Percentiles rank a stretch among this genome's conserved stretches.
Conservation (phyloP, 2,329 filamentous ascomycete genomes). For the Aspergillus intermedius region DNA sequence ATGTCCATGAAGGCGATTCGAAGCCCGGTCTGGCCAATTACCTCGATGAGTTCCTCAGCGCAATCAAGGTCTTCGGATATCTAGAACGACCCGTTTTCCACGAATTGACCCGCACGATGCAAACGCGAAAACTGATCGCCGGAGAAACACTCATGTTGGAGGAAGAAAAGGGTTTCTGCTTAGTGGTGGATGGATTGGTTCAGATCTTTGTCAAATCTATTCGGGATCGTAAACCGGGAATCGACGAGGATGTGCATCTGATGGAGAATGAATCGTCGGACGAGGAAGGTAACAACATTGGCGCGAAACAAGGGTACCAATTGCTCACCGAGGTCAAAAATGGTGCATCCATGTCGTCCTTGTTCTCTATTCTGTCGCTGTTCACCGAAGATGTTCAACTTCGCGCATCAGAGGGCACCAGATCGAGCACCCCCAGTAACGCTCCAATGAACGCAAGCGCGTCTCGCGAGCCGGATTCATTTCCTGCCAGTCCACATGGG, state of each 20-base stretch:
- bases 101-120: slow-evolving; percentile 95
- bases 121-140: slow-evolving; percentile 91
- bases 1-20: slow-evolving; percentile 78
- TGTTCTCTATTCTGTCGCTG: slow-evolving; percentile 93
- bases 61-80: slow-evolving; percentile 98
- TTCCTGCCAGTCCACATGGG: slow-evolving; percentile 31
- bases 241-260: slow-evolving; percentile 34
- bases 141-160: slow-evolving; percentile 92
- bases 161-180: slow-evolving; percentile 95
- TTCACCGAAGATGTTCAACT: slow-evolving; percentile 94
- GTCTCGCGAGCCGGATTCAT: slow-evolving; percentile 31
- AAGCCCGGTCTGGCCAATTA: slow-evolving; percentile 95
- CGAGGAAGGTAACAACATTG: slow-evolving; percentile 59
- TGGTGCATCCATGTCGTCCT: slow-evolving; percentile 93
- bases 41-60: slow-evolving; percentile 92
- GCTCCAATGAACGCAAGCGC: slow-evolving; percentile 18
- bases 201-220: slow-evolving; percentile 97
- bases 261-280: slow-evolving; percentile 49
- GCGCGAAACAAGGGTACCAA: slow-evolving; percentile 78
- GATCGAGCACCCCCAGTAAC: slow-evolving; percentile 31
- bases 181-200: slow-evolving; percentile 92
- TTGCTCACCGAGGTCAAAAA: slow-evolving; percentile 96
- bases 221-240: slow-evolving; percentile 35
- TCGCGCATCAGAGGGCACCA: slow-evolving; percentile 55
- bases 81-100: slow-evolving; percentile 95